Evolutionary conservation across 768 basidiomycete genomes (phyloP).

Genomic region (Lactarius pseudohatsudake): DNA sequence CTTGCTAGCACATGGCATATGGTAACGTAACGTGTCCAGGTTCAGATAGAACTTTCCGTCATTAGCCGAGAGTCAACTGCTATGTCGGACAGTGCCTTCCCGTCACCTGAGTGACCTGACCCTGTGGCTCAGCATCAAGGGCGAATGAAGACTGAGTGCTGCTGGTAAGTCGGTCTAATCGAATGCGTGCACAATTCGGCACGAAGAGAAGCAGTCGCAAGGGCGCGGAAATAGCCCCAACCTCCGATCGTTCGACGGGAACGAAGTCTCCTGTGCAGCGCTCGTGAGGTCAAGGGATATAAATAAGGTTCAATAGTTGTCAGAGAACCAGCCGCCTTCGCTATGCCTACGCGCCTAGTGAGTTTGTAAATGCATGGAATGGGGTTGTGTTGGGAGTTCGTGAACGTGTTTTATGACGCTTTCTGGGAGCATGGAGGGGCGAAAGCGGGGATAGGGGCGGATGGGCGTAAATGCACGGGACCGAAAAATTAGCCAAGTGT

Average conservation of each 20-base stretch:
- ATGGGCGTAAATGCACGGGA: neutral
- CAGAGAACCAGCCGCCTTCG: neutral
- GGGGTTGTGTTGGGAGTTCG: neutral
- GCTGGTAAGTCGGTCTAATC: neutral
- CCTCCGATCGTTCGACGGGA: neutral
- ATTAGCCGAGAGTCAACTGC: neutral
- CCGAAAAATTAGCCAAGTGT: neutral
- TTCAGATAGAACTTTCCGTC: neutral
- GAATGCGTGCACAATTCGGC: neutral
- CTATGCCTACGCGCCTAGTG: neutral
- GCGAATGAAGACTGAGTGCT: neutral
- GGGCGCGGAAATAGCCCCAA: neutral
- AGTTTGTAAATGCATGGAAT: neutral
- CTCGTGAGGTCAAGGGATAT: neutral
- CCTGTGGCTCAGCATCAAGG: neutral
- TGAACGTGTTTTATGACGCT: neutral
- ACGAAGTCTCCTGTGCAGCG: neutral
- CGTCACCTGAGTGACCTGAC: neutral
- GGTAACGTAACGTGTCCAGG: neutral
- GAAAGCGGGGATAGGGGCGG: neutral
- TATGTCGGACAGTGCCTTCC: neutral
- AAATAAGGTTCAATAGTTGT: constrained; percentile 1
- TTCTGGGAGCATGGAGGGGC: neutral
- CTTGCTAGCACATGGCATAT: neutral
- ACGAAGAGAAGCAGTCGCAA: neutral